Conservation (phyloP, 2,329 filamentous ascomycete species). For the Chaetomiaceae sp. region DNA sequence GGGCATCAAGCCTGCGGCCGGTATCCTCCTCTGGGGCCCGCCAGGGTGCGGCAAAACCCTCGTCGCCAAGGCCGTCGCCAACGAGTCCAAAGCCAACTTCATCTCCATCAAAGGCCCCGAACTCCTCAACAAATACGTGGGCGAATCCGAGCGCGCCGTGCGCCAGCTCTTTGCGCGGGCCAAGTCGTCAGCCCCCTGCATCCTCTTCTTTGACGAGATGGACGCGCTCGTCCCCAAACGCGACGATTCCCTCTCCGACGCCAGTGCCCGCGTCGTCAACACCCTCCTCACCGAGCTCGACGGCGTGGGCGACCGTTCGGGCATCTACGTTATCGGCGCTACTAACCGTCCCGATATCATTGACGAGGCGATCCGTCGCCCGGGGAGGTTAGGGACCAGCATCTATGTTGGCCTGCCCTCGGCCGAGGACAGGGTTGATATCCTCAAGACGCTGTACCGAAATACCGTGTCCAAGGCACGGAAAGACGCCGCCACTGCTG, state of each 20-base stretch:
- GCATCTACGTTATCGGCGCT: slow-evolving; percentile 91
- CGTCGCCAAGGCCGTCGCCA: slow-evolving; percentile 91
- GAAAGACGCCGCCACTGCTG: slow-evolving; percentile 13
- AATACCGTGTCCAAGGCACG: slow-evolving; percentile 48
- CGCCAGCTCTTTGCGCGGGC: slow-evolving; percentile 89
- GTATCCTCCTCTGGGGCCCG: slow-evolving; percentile 92
- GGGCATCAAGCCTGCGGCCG: slow-evolving; percentile 76
- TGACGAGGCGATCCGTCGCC: slow-evolving; percentile 88
- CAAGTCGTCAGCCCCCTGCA: slow-evolving; percentile 79
- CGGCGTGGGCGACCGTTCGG: slow-evolving; percentile 71
- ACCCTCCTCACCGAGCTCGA: slow-evolving; percentile 92
- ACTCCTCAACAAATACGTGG: slow-evolving; percentile 94
- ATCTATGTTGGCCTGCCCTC: slow-evolving; percentile 86
- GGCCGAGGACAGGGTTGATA: slow-evolving; percentile 72
- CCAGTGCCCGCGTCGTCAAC: slow-evolving; percentile 86
- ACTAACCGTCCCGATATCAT: slow-evolving; percentile 97
- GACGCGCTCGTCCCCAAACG: slow-evolving; percentile 86
- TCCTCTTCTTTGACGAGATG: slow-evolving; percentile 97
- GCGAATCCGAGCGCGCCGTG: slow-evolving; percentile 89
- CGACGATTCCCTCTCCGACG: slow-evolving; percentile 68
- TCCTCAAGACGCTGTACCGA: slow-evolving; percentile 64
- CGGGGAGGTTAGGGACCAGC: slow-evolving; percentile 81
- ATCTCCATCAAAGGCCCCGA: slow-evolving; percentile 97
- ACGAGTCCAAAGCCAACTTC: slow-evolving; percentile 94
- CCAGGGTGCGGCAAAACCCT: slow-evolving; percentile 96